Evolutionary conservation across 148 eudicot genomes (phyloP).

Genomic region (Fagopyrum tataricum): DNA sequence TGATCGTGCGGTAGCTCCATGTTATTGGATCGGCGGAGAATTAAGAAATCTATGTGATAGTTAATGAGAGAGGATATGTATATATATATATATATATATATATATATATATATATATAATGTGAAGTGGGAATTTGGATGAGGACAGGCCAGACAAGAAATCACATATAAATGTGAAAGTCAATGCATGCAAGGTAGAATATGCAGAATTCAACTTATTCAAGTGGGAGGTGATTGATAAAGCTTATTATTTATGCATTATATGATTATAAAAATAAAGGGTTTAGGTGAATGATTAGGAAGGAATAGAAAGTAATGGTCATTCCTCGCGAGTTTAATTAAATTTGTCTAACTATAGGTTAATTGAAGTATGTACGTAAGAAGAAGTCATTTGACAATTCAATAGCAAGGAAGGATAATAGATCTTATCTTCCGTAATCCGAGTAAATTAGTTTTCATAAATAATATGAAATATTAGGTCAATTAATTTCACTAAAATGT

Average conservation of each 20-base stretch:
- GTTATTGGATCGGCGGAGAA: no score
- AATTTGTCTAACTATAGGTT: not conserved
- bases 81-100: no score
- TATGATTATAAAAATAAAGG: not conserved
- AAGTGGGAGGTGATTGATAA: not conserved
- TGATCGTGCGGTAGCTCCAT: not conserved
- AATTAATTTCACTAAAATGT: no score
- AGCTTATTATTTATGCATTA: not conserved
- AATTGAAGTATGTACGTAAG: not conserved
- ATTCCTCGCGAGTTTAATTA: not conserved
- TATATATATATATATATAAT: not conserved
- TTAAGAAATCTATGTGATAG: not conserved
- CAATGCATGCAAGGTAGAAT: not conserved
- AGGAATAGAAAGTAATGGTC: not conserved
- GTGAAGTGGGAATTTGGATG: not conserved
- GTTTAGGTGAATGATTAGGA: not conserved
- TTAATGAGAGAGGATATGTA: not conserved
- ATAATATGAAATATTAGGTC: no score
- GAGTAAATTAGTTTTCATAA: not conserved
- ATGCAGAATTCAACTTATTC: not conserved
- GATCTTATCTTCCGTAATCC: not conserved
- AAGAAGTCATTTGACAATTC: slow-evolving; percentile 2
- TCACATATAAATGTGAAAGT: not conserved
- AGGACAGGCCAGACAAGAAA: not conserved
- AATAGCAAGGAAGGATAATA: not conserved